A percentile compares a stretch with the other conserved stretches of the same genome.
Evolutionary conservation across 73 alveolate species (phyloP).

Genomic region (Uronychia setigera): DNA sequence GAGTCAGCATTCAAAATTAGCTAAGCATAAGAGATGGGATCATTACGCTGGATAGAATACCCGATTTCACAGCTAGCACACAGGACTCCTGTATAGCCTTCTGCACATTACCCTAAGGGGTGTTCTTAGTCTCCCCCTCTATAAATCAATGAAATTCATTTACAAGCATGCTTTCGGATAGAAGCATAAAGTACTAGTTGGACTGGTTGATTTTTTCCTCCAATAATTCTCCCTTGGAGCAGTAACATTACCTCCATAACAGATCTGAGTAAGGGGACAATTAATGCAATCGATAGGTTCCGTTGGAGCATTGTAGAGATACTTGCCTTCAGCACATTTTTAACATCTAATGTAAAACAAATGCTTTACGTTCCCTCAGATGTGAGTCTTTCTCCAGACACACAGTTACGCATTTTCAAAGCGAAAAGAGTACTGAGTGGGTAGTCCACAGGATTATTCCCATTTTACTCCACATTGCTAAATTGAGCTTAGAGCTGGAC

Average conservation of each 20-base stretch:
- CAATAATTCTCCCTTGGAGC: constrained; percentile 47
- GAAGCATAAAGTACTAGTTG: neutral
- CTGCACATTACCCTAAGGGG: constrained; percentile 46
- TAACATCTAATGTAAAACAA: constrained; percentile 7
- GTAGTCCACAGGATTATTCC: neutral
- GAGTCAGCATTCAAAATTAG: constrained; percentile 13
- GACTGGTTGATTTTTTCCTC: neutral
- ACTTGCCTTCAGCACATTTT: constrained; percentile 27
- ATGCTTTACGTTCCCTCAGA: constrained; percentile 1
- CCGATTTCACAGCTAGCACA: constrained; percentile 40
- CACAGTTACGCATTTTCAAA: constrained; percentile 26
- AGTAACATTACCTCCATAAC: constrained; percentile 40
- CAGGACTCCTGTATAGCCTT: constrained; percentile 40
- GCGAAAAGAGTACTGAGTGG: neutral
- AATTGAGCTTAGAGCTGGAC: neutral
- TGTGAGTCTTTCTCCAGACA: constrained; percentile 37
- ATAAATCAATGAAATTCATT: neutral
- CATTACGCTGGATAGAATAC: constrained; percentile 9
- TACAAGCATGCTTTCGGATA: neutral
- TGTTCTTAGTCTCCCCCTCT: constrained; percentile 3
- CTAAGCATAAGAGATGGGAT: neutral
- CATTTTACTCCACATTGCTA: neutral
- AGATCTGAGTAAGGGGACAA: constrained; percentile 27
- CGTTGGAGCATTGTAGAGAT: constrained; percentile 24
- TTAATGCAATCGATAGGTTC: constrained; percentile 4